Percentiles rank a stretch among this genome's conserved stretches.
Conservation (phyloP, 2,329 filamentous ascomycete species). For the Dryadomyces quercus-mongolicae region DNA sequence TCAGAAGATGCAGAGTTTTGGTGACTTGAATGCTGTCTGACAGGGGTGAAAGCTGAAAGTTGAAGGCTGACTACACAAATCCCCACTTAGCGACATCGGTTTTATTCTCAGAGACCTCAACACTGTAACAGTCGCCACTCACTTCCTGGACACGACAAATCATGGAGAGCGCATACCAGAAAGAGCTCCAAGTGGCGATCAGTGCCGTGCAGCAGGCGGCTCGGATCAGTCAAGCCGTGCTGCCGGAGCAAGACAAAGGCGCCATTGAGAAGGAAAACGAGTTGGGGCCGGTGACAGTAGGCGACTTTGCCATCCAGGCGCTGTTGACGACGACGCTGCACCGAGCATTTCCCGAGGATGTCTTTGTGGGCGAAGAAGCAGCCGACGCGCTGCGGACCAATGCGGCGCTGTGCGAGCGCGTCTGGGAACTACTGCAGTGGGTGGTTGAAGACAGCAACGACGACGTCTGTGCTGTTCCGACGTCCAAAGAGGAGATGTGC, state of each 20-base stretch:
- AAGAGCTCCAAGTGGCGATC: constrained; percentile 31
- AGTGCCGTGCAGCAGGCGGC: constrained; percentile 32
- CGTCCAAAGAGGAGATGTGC: constrained; percentile 32
- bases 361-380: constrained; percentile 44
- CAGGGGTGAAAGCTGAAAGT: too few species aligned
- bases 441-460: constrained; percentile 16
- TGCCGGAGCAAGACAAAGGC: constrained; percentile 35
- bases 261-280: constrained; percentile 38
- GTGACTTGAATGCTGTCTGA: too few species aligned
- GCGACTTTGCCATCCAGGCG: constrained; percentile 47
- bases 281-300: constrained; percentile 44
- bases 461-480: constrained; percentile 21
- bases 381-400: constrained; percentile 33
- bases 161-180: constrained; percentile 23
- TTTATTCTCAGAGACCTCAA: too few species aligned
- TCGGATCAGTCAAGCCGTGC: constrained; percentile 35
- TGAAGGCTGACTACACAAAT: too few species aligned
- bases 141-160: background rate
- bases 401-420: constrained; percentile 28
- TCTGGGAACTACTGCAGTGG: constrained; percentile 32
- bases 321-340: constrained; percentile 38
- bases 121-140: background rate
- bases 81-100: too few species aligned
- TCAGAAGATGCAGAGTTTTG: too few species aligned
- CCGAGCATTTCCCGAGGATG: constrained; percentile 35